Conservation (phyloP, 176 grass and related monocot species). For the Oryza glumipatula region DNA sequence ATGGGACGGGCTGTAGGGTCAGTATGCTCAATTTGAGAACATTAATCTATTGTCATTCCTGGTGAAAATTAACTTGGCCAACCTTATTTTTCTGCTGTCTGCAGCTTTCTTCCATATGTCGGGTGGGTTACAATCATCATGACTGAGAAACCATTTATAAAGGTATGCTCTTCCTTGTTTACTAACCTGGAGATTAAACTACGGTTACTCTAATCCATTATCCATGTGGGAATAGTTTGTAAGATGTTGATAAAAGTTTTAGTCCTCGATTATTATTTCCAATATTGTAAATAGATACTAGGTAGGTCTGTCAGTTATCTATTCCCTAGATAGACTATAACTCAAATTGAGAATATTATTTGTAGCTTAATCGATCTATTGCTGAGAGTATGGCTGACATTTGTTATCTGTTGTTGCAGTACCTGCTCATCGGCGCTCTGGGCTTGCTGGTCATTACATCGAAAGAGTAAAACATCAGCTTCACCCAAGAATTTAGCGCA, state of each 20-base stretch:
- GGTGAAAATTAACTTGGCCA: background rate
- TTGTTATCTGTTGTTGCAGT: slow-evolving; percentile 52
- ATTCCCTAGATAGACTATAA: background rate
- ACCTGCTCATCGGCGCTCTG: slow-evolving; percentile 65
- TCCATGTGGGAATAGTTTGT: background rate
- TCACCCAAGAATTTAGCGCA: background rate
- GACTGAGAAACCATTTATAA: slow-evolving; percentile 57
- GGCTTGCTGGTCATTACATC: slow-evolving; percentile 74
- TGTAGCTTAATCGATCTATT: background rate
- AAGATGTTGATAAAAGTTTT: background rate
- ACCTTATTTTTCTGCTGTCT: slow-evolving; percentile 16
- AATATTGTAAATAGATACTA: background rate
- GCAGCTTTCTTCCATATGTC: slow-evolving; percentile 79
- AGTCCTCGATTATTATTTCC: background rate
- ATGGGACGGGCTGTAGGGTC: slow-evolving; percentile 87
- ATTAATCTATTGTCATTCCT: slow-evolving; percentile 5
- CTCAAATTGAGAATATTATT: background rate
- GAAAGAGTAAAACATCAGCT: slow-evolving; percentile 55
- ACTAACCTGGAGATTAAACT: too few species aligned
- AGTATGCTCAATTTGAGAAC: slow-evolving; percentile 12
- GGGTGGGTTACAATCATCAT: slow-evolving; percentile 85
- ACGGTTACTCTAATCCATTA: too few species aligned
- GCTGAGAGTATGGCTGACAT: background rate
- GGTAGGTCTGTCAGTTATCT: background rate
- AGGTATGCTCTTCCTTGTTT: too few species aligned